Evolutionary conservation across 2,329 filamentous ascomycete species (phyloP).

Genomic region (Fusarium coicis): DNA sequence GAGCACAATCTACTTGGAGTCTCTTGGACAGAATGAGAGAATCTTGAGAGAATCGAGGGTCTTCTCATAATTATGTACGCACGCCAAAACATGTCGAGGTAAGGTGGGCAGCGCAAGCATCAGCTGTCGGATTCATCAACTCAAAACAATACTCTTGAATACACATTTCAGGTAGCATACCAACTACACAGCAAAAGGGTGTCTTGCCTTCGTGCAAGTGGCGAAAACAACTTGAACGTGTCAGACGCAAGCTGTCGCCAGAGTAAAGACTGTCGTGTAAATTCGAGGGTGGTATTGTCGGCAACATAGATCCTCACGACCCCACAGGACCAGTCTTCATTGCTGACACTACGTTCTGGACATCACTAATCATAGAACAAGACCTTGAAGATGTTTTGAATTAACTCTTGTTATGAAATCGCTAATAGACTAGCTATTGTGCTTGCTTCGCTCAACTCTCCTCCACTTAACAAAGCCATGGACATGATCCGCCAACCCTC

Average conservation of each 20-base stretch:
- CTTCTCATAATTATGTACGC: not conserved
- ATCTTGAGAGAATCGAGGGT: not conserved
- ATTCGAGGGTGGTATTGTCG: not conserved
- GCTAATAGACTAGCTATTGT: not conserved
- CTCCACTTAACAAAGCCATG: not conserved
- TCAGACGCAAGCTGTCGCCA: not conserved
- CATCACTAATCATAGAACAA: not conserved
- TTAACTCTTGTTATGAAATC: too few relatives aligned
- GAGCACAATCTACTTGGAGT: not conserved
- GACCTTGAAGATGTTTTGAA: not conserved
- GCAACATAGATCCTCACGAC: not conserved
- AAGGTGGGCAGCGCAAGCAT: not conserved
- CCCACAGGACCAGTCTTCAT: not conserved
- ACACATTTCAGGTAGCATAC: not conserved
- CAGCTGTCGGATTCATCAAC: not conserved
- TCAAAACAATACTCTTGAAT: not conserved
- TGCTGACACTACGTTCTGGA: too few relatives aligned
- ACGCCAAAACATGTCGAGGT: not conserved
- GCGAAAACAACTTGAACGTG: not conserved
- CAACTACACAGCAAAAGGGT: not conserved
- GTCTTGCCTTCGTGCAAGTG: not conserved
- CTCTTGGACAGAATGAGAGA: not conserved
- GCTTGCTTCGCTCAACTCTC: not conserved
- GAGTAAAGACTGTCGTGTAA: not conserved
- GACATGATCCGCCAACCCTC: not conserved